Conservation (phyloP, 148 eudicot species). For the Cornus suecica region DNA sequence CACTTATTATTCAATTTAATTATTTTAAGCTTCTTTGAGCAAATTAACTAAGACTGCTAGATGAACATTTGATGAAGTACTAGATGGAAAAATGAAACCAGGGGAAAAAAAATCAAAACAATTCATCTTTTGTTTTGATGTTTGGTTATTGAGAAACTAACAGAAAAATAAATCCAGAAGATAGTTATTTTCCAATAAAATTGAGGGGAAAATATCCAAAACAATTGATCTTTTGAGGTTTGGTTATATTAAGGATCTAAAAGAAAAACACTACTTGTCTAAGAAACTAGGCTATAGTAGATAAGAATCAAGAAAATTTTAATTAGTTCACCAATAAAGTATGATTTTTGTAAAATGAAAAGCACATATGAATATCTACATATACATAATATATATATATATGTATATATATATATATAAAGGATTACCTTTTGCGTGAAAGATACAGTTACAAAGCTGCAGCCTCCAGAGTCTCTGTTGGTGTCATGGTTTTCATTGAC, state of each 20-base stretch:
- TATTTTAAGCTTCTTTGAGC: background rate
- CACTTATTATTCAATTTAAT: background rate
- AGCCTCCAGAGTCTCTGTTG: slow-evolving; percentile 12
- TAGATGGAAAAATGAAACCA: background rate
- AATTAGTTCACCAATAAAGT: background rate
- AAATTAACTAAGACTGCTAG: background rate
- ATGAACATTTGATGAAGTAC: background rate
- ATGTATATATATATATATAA: too few species aligned
- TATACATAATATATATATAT: too few species aligned
- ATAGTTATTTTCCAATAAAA: too few species aligned
- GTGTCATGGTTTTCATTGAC: slow-evolving; percentile 11
- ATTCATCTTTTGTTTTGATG: background rate
- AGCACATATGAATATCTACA: background rate
- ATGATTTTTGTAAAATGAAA: background rate
- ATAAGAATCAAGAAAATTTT: background rate
- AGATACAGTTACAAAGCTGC: slow-evolving; percentile 33
- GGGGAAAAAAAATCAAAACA: background rate
- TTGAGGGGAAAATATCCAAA: background rate
- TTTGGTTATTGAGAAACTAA: background rate
- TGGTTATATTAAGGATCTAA: background rate
- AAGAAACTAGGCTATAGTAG: background rate
- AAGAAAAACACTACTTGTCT: background rate
- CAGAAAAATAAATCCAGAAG: too few species aligned
- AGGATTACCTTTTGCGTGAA: slow-evolving; percentile 60
- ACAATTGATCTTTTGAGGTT: background rate